phyloP scores from a whole-genome alignment of 2,329 filamentous ascomycete genomes.

The Bertia moriformis region DNA sequence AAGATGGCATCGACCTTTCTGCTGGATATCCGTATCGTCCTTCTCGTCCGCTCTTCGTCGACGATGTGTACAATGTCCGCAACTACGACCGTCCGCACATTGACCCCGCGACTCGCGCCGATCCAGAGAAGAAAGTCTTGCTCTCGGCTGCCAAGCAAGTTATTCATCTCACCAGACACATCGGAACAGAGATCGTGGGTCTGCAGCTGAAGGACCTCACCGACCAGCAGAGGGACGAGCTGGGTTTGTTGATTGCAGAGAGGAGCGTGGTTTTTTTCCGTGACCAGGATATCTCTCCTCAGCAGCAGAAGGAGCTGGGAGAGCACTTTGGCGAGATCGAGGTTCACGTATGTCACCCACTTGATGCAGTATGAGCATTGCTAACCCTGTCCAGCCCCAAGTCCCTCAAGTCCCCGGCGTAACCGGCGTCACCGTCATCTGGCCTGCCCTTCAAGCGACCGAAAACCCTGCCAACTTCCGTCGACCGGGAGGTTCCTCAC shows the following conservation, averaged over 20 bases:
- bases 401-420: conserved; percentile 56
- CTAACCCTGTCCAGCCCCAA: conserved; percentile 36
- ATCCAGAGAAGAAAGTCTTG: conserved; percentile 47
- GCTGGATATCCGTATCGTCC: conserved; percentile 60
- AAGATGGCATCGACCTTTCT: conserved; percentile 55
- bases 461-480: conserved; percentile 48
- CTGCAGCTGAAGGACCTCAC: conserved; percentile 48
- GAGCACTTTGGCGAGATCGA: conserved; percentile 52
- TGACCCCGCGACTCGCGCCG: conserved; percentile 49
- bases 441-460: conserved; percentile 52
- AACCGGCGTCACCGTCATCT: conserved; percentile 50
- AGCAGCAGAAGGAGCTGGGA: conserved; percentile 48
- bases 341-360: conserved; percentile 38
- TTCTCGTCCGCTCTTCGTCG: conserved; percentile 49
- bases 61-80: conserved; percentile 55
- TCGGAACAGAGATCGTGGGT: conserved; percentile 50
- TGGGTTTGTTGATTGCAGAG: conserved; percentile 37
- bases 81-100: conserved; percentile 35
- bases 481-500: conserved; percentile 49
- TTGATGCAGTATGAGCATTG: not conserved
- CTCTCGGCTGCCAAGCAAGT: conserved; percentile 47
- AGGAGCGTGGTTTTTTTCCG: conserved; percentile 53
- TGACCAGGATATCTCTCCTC: conserved; percentile 44
- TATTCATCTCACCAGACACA: conserved; percentile 43
- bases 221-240: conserved; percentile 41